A percentile compares a stretch with the other conserved stretches of the same genome.
phyloP scores from a whole-genome alignment of 139 green algal genomes.

The Chlorella sp. region DNA sequence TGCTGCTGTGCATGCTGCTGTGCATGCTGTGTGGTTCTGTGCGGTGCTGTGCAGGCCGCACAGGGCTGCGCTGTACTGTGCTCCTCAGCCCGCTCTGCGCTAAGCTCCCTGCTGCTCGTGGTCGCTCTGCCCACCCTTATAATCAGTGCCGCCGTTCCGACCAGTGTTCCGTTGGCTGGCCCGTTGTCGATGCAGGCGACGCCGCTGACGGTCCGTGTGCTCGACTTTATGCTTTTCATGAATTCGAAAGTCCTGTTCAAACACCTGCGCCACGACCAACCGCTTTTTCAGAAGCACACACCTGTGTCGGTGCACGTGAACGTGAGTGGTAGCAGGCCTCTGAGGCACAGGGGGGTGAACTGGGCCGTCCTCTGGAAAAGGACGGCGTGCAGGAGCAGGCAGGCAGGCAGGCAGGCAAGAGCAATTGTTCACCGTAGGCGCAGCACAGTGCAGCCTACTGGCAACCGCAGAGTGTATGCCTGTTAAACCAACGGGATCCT shows the following conservation, averaged over 20 bases:
- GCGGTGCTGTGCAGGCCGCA: no score
- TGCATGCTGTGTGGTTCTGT: no score
- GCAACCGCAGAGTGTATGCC: background rate
- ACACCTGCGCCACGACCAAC: slow-evolving; percentile 30
- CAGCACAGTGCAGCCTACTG: background rate
- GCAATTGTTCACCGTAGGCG: background rate
- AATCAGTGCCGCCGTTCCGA: no score
- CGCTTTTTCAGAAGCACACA: background rate
- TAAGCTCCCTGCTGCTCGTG: no score
- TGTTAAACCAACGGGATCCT: background rate
- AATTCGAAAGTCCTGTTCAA: slow-evolving; percentile 68
- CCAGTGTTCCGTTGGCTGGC: no score
- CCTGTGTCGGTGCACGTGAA: slow-evolving; percentile 49
- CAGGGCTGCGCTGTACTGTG: no score
- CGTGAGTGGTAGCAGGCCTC: background rate
- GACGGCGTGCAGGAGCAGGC: no score
- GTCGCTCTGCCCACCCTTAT: background rate
- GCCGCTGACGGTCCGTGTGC: slow-evolving; percentile 45
- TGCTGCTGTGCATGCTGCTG: no score
- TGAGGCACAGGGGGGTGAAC: background rate
- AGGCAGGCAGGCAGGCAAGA: background rate
- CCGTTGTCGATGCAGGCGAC: background rate
- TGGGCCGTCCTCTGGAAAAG: background rate
- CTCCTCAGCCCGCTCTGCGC: no score
- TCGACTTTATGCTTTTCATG: slow-evolving; percentile 67